phyloP scores from a whole-genome alignment of 2,329 filamentous ascomycete species.

The Fusarium sp. region DNA sequence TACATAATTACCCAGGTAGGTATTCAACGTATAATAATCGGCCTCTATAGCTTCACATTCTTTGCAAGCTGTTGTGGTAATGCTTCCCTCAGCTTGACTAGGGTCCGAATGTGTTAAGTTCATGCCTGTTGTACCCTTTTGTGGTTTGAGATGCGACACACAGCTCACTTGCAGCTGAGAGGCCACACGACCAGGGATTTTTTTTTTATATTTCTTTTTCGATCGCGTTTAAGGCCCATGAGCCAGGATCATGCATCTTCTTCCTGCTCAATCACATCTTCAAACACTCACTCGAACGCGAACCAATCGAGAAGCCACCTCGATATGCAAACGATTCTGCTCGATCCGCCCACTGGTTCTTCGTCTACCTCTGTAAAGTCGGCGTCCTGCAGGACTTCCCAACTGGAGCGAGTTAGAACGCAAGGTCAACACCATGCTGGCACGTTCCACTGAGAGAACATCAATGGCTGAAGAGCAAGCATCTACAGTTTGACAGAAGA shows the following conservation, averaged over 20 bases:
- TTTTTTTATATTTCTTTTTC: neutral
- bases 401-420: slow-evolving; percentile 1
- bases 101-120: slow-evolving; percentile 29
- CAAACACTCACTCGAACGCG: slow-evolving; percentile 32
- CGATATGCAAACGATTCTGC: slow-evolving; percentile 27
- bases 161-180: slow-evolving; percentile 15
- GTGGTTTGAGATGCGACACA: slow-evolving; percentile 11
- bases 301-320: slow-evolving; percentile 36
- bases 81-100: slow-evolving; percentile 32
- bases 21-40: slow-evolving; percentile 1
- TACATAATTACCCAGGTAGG: neutral
- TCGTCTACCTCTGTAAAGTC: slow-evolving; percentile 2
- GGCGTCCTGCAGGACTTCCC: slow-evolving; percentile 20
- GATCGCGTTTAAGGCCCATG: slow-evolving; percentile 30
- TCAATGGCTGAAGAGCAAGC: neutral
- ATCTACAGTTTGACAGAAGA: neutral
- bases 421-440: neutral
- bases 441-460: neutral
- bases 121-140: slow-evolving; percentile 19
- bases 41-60: slow-evolving; percentile 5
- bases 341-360: slow-evolving; percentile 37
- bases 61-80: slow-evolving; percentile 26
- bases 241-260: slow-evolving; percentile 45
- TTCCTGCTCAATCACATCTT: slow-evolving; percentile 45
- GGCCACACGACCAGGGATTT: slow-evolving; percentile 26